Conservation (phyloP, 345 rosid species). For the Bruguiera sexangula region DNA sequence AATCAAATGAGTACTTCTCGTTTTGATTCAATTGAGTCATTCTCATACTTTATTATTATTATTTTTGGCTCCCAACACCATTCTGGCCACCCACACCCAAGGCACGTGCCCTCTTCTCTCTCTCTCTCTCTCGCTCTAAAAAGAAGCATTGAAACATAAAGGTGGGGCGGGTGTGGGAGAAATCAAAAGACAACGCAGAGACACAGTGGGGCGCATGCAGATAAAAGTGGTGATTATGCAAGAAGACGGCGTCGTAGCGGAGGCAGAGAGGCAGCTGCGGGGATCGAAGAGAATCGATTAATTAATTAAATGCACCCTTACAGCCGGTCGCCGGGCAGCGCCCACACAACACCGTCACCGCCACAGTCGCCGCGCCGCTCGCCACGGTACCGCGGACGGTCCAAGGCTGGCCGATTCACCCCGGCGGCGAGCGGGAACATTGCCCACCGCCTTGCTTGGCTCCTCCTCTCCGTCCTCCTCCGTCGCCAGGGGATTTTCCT, state of each 20-base stretch:
- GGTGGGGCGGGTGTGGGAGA: not conserved
- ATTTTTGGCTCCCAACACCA: not conserved
- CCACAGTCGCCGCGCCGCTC: constrained; percentile 92
- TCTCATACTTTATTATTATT: not conserved
- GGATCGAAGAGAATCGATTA: not conserved
- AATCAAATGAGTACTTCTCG: no score
- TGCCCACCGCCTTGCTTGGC: constrained; percentile 83
- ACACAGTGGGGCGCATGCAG: not conserved
- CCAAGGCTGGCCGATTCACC: constrained; percentile 54
- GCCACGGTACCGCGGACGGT: constrained; percentile 70
- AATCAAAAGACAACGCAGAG: not conserved
- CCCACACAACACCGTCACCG: constrained; percentile 94
- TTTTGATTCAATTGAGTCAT: no score
- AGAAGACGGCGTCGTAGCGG: constrained; percentile 19
- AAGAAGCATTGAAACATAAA: not conserved
- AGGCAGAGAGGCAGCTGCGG: not conserved
- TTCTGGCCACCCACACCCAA: not conserved
- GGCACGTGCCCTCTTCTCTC: constrained; percentile 9
- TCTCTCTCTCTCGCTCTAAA: not conserved
- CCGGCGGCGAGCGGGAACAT: constrained; percentile 38
- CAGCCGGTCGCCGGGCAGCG: constrained; percentile 79
- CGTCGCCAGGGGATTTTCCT: constrained; percentile 91
- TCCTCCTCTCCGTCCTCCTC: constrained; percentile 78
- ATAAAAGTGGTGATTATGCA: not conserved
- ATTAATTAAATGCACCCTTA: constrained; percentile 68